Evolutionary conservation across 2,329 filamentous ascomycete genomes (phyloP).

Genomic region (Grosmannia penicillata): DNA sequence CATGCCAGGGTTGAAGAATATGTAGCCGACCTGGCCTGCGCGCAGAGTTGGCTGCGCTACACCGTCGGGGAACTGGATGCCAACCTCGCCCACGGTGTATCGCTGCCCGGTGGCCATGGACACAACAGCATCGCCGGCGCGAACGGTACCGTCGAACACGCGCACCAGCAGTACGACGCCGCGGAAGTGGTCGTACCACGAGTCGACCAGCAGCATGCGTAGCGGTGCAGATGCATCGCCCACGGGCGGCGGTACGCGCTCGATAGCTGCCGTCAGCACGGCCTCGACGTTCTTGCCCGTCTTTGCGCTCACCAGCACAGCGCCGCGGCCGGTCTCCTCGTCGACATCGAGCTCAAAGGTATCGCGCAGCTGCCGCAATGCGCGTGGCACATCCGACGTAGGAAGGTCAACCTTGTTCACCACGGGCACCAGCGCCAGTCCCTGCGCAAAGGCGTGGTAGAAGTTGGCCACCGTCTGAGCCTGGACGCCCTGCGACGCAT

Average conservation of each 20-base stretch:
- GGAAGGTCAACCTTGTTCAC: constrained; percentile 95
- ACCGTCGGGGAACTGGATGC: constrained; percentile 86
- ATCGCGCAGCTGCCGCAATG: constrained; percentile 70
- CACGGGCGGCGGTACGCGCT: constrained; percentile 65
- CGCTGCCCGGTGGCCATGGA: constrained; percentile 80
- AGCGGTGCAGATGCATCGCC: constrained; percentile 62
- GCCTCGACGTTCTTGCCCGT: constrained; percentile 75
- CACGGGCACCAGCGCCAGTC: constrained; percentile 73
- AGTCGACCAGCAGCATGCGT: constrained; percentile 81
- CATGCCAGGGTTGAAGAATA: constrained; percentile 97
- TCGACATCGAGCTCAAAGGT: constrained; percentile 78
- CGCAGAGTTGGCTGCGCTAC: constrained; percentile 67
- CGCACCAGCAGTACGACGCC: constrained; percentile 85
- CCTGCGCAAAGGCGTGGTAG: constrained; percentile 89
- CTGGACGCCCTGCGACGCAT: constrained; percentile 92
- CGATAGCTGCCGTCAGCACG: constrained; percentile 75
- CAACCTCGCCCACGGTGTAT: constrained; percentile 91
- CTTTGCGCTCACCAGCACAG: constrained; percentile 70
- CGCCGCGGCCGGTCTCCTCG: constrained; percentile 36
- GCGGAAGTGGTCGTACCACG: constrained; percentile 95
- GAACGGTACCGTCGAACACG: constrained; percentile 76
- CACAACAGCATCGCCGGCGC: constrained; percentile 69
- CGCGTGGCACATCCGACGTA: constrained; percentile 73
- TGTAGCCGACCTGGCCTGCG: constrained; percentile 89
- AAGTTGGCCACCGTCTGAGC: constrained; percentile 98